Evolutionary conservation across 2,329 filamentous ascomycete genomes (phyloP).

Genomic region (Venturia oleaginea): DNA sequence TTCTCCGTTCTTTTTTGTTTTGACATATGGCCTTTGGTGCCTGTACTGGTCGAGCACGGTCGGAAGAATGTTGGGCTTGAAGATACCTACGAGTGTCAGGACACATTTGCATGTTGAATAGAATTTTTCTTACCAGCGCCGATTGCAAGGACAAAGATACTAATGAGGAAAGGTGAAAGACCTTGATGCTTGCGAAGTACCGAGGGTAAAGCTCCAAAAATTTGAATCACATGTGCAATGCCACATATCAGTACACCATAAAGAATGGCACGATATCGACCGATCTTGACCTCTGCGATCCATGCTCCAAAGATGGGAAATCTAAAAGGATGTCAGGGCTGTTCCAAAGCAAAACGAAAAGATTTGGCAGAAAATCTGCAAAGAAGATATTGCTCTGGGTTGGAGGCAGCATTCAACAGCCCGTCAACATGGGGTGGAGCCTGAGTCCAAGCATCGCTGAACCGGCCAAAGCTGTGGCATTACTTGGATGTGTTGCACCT

Average conservation of each 20-base stretch:
- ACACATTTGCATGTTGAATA: conserved; percentile 14
- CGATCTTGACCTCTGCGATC: conserved; percentile 35
- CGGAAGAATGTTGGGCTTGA: conserved; percentile 36
- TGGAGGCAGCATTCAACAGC: too few species aligned
- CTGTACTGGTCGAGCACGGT: conserved; percentile 37
- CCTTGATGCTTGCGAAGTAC: conserved; percentile 15
- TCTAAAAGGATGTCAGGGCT: neutral
- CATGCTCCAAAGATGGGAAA: conserved; percentile 42
- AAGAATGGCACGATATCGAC: conserved; percentile 32
- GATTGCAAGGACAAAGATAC: conserved; percentile 22
- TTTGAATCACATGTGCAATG: conserved; percentile 27
- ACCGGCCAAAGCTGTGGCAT: too few species aligned
- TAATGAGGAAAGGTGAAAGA: conserved; percentile 12
- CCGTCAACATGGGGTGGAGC: too few species aligned
- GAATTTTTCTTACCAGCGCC: conserved; percentile 32
- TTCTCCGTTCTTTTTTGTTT: conserved; percentile 35
- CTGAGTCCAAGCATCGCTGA: too few species aligned
- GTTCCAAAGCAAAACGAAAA: neutral
- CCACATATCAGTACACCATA: conserved; percentile 32
- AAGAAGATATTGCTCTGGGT: too few species aligned
- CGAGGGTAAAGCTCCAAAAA: conserved; percentile 19
- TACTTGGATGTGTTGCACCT: too few species aligned
- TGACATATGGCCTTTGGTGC: conserved; percentile 33
- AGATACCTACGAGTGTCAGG: conserved; percentile 20
- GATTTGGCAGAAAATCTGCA: too few species aligned